A percentile compares a stretch with the other conserved stretches of the same genome.
phyloP scores from a whole-genome alignment of 2,329 filamentous ascomycete species.

The Monosporascus ibericus region DNA sequence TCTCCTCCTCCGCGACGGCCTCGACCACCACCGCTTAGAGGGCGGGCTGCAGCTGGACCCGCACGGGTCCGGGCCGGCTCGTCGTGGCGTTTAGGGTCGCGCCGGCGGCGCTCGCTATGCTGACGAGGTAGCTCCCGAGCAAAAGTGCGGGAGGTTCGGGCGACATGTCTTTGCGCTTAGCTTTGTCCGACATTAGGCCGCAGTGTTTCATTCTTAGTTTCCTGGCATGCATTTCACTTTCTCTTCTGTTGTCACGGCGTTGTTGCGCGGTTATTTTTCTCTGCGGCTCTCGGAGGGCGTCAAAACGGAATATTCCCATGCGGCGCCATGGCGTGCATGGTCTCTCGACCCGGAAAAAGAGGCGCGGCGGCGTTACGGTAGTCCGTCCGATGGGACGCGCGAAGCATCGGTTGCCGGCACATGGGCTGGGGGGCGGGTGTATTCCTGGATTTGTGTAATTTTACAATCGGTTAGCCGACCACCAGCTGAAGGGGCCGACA shows the following conservation, averaged over 20 bases:
- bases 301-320: not conserved
- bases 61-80: not conserved
- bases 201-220: not conserved
- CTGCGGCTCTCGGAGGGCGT: not conserved
- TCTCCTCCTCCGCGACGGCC: conserved; percentile 12
- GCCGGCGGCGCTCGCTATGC: not conserved
- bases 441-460: too few species aligned
- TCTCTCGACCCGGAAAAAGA: too few species aligned
- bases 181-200: too few species aligned
- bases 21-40: not conserved
- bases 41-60: not conserved
- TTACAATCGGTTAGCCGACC: too few species aligned
- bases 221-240: not conserved
- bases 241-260: not conserved
- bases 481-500: too few species aligned
- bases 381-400: too few species aligned
- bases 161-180: too few species aligned
- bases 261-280: not conserved
- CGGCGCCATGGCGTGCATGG: not conserved
- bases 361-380: too few species aligned
- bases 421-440: too few species aligned
- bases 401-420: too few species aligned
- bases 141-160: too few species aligned
- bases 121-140: too few species aligned
- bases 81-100: not conserved